Conservation (phyloP, 139 green algal genomes). For the Limnomonas spitsbergensis region DNA sequence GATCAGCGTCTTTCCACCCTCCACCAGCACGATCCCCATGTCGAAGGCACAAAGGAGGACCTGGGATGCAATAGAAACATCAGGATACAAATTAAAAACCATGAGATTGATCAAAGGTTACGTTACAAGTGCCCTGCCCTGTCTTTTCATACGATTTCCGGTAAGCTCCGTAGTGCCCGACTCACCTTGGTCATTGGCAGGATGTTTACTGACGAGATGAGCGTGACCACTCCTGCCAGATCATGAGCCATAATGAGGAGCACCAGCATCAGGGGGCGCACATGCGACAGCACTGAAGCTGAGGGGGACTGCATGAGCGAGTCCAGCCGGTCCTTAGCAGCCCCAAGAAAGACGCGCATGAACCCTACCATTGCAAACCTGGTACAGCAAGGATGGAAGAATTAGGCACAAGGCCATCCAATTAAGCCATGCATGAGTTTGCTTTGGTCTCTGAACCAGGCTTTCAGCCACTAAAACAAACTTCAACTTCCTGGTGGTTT, state of each 20-base stretch:
- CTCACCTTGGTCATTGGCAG: not conserved
- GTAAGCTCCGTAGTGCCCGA: no score
- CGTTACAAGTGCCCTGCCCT: no score
- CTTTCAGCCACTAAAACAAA: no score
- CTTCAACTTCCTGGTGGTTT: no score
- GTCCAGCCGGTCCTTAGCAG: constrained; percentile 42
- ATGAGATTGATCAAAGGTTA: no score
- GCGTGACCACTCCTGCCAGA: not conserved
- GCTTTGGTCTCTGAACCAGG: no score
- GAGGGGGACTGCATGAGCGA: constrained; percentile 23
- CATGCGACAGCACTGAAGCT: not conserved
- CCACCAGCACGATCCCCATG: constrained; percentile 24
- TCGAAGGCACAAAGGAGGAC: constrained; percentile 47
- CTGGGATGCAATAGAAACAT: not conserved
- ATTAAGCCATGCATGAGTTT: no score
- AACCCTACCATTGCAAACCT: constrained; percentile 43
- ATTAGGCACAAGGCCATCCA: no score
- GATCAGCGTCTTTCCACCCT: constrained; percentile 30
- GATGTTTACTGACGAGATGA: not conserved
- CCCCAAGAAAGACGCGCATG: constrained; percentile 45
- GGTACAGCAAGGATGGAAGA: not conserved
- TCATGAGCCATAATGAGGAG: constrained; percentile 37
- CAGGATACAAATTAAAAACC: not conserved
- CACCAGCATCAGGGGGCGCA: constrained; percentile 39
- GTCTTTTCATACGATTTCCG: no score